Evolutionary conservation across 2,329 filamentous ascomycete species (phyloP), one percentile per base, ranked within the genome.

Genomic region (Beauveria pseudobassiana): DNA sequence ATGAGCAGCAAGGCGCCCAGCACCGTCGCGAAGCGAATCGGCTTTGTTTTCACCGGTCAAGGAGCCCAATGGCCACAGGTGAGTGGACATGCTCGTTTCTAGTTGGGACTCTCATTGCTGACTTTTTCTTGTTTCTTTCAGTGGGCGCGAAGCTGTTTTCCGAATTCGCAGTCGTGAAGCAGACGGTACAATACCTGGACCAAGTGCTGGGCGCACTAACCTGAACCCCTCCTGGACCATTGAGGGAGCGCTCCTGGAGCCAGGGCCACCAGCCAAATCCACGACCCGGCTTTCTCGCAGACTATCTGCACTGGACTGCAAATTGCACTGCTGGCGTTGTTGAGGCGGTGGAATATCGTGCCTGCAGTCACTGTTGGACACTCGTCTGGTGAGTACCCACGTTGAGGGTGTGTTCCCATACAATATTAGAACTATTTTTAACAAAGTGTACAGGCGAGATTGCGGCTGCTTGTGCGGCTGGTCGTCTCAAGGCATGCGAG

Each of bases 261-360:
- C 28, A 42, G 6, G 8, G 61, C 67, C 22, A 64, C 66, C 5
- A 70, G 71, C 1, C 63, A 64, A n/a, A 67, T 76, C 1, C 65
- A 69, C 30, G 55, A 70, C n/a, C 72, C 75, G 2, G 67, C 75
- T 46, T 71, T 77, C 63, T 73, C 72, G 42, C 74, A 77, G 63
- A 72, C 75, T 65, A 42, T 67, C 3, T 75, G 71, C 63, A 77
- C 76, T 0, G 74, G 77, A 0, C 62, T 80, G 3, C 79, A 81
- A 64, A 67, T 81, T 3, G 74, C 74, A 1, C 63, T 80, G 9
- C 70, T 74, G 1, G 71, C 76, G 28, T 67, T 80, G 6, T 66
- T 81, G 5, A 55, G 70, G 50, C 72, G 73, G 9, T 78, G 74
- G 72, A 69, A 69, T 1, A 70, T 79, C 18, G 59, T 55, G 16